A percentile compares a stretch with the other conserved stretches of the same genome.
phyloP scores from a whole-genome alignment of 179 eudicot species.

The Pouteria campechiana region DNA sequence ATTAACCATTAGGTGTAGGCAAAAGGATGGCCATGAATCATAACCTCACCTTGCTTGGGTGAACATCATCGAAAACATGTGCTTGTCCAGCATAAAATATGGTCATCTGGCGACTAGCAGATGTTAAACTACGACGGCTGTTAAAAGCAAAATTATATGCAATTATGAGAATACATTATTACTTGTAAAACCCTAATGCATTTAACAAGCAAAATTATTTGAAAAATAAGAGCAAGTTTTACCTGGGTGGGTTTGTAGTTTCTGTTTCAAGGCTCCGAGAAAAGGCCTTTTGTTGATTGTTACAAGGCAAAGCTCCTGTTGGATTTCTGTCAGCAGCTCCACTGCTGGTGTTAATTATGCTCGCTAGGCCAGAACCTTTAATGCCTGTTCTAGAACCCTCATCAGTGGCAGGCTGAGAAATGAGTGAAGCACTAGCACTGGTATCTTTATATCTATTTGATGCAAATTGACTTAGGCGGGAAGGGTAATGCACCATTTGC shows the following conservation, averaged over 20 bases:
- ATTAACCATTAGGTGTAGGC: too few relatives aligned
- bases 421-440: constrained; percentile 31
- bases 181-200: too few relatives aligned
- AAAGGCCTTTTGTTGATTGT: constrained; percentile 22
- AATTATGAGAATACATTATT: too few relatives aligned
- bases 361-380: constrained; percentile 54
- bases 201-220: neutral
- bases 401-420: constrained; percentile 59
- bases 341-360: constrained; percentile 28
- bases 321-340: constrained; percentile 29
- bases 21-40: too few relatives aligned
- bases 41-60: constrained; percentile 68
- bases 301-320: constrained; percentile 21
- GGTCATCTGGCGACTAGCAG: constrained; percentile 61
- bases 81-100: constrained; percentile 80
- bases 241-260: constrained; percentile 33
- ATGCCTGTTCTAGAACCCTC: constrained; percentile 87
- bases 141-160: too few relatives aligned
- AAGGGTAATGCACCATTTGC: constrained; percentile 31
- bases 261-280: constrained; percentile 31
- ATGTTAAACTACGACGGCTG: constrained; percentile 43
- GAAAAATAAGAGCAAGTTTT: neutral
- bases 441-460: constrained; percentile 41
- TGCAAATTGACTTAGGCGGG: constrained; percentile 27
- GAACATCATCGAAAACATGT: constrained; percentile 77